phyloP scores from a whole-genome alignment of 768 basidiomycete species.

The Boletus rufocinnamomeus region DNA sequence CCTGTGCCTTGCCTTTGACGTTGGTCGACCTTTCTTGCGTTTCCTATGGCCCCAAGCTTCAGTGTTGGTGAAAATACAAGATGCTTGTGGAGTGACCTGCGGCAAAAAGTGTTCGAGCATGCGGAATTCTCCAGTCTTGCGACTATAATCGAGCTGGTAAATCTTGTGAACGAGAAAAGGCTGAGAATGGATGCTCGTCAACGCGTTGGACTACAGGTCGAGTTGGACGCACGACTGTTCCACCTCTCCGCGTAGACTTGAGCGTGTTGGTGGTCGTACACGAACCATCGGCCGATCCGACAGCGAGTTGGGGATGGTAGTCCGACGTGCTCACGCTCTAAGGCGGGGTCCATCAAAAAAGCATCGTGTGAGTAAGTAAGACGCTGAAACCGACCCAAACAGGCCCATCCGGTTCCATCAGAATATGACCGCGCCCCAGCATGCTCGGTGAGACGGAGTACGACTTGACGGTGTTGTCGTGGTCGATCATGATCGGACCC shows the following conservation, averaged over 20 bases:
- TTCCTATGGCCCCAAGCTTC: constrained; percentile 40
- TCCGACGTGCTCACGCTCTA: constrained; percentile 78
- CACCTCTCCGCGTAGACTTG: constrained; percentile 66
- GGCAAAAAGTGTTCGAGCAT: constrained; percentile 90
- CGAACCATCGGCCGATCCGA: constrained; percentile 82
- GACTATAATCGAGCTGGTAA: constrained; percentile 87
- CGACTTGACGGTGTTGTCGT: constrained; percentile 78
- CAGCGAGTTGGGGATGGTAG: constrained; percentile 83
- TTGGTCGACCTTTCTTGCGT: constrained; percentile 40
- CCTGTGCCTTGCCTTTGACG: constrained; percentile 36
- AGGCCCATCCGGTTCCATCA: constrained; percentile 76
- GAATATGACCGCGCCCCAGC: constrained; percentile 69
- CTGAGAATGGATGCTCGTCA: constrained; percentile 36
- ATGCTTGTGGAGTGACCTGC: constrained; percentile 44
- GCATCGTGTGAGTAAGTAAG: neutral
- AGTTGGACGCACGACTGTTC: constrained; percentile 58
- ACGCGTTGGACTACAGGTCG: neutral
- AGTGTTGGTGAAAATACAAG: neutral
- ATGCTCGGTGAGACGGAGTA: constrained; percentile 72
- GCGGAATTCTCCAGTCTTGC: constrained; percentile 69
- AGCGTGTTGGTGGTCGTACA: constrained; percentile 74
- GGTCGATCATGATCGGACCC: constrained; percentile 76
- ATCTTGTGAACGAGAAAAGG: constrained; percentile 79
- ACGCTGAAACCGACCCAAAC: constrained; percentile 68
- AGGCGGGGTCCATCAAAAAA: neutral